Base-by-base conservation (phyloP, 306 rosid genomes). In the Datisca glomerata region DNA sequence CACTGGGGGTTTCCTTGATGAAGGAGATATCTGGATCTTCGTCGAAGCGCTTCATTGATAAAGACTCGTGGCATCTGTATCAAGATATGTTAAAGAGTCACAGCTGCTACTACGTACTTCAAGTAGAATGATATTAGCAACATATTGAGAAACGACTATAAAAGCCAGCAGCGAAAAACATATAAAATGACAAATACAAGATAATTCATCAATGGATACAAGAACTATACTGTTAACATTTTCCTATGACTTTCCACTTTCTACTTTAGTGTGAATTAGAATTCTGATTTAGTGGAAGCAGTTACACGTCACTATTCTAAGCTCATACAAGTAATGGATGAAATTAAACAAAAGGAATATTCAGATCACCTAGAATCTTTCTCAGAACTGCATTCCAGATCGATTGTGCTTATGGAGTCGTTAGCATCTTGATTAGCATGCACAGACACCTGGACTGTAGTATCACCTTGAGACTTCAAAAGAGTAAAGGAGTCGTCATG, bases 311-410 rank as follows among this genome's bases (percentile, higher is more conserved):
- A n/a, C 18, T 17, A 9, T 47, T 31, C 49, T 12, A 18, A 32
- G 27, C 6, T 20, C 53, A 12, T 31, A 20, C 19, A 35, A 17
- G 9, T 24, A 8, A 25, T 4, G 31, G 31, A 8, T 4, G 19
- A 47, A 29, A 19, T 18, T 21, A 22, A 41, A 31, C 15, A 51
- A 31, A 33, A 18, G 43, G 13, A 43, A n/a, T n/a, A n/a, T n/a
- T n/a, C n/a, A n/a, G n/a, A n/a, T n/a, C n/a, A n/a, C 93, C 94
- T 69, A 44, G 65, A 18, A 10, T 60, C 78, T 51, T 70, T 51
- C 66, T 45, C 70, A 51, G 52, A 61, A 56, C 73, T 51, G 65
- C 63, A 64, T 23, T 48, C 61, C 7, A 68, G 67, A 41, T 65
- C 65, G 47, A 73, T 53, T 45, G 55, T 47, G 53, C 64, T 63